phyloP scores from a whole-genome alignment of 106 monocot genomes.

The Acorus gramineus region DNA sequence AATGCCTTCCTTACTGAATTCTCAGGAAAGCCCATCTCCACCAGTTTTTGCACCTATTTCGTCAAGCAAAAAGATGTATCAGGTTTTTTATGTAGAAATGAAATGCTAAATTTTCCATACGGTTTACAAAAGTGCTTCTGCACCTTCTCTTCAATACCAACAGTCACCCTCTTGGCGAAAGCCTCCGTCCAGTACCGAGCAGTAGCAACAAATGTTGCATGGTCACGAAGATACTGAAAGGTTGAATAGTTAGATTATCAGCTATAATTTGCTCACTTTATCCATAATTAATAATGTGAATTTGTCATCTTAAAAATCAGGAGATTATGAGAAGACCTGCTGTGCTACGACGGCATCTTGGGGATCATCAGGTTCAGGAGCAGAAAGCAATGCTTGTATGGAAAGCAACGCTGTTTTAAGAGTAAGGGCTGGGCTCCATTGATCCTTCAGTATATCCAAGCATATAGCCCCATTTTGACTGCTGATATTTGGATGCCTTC shows the following conservation, averaged over 20 bases:
- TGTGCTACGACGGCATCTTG: conserved; percentile 99
- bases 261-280: no score
- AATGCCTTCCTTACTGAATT: conserved; percentile 54
- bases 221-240: conserved; percentile 74
- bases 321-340: conserved; percentile 41
- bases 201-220: conserved; percentile 62
- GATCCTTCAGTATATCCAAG: conserved; percentile 96
- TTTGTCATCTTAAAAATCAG: not conserved
- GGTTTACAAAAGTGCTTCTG: no score
- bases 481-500: conserved; percentile 98
- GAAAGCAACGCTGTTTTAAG: conserved; percentile 92
- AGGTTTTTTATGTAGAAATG: not conserved
- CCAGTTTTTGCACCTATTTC: conserved; percentile 76
- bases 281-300: no score
- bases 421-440: conserved; percentile 97
- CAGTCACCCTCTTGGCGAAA: conserved; percentile 65
- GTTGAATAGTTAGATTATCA: not conserved
- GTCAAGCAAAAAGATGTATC: not conserved
- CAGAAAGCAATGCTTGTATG: conserved; percentile 86
- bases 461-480: conserved; percentile 99
- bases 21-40: conserved; percentile 94
- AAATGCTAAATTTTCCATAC: no score
- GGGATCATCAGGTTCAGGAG: conserved; percentile 93
- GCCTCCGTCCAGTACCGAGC: conserved; percentile 94
- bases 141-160: conserved; percentile 93